These are phyloP conservation scores for Cyclotella choctawhatcheeana DNA, from an alignment of 108 stramenopile genomes.

Conservation along the genomic window DNA sequence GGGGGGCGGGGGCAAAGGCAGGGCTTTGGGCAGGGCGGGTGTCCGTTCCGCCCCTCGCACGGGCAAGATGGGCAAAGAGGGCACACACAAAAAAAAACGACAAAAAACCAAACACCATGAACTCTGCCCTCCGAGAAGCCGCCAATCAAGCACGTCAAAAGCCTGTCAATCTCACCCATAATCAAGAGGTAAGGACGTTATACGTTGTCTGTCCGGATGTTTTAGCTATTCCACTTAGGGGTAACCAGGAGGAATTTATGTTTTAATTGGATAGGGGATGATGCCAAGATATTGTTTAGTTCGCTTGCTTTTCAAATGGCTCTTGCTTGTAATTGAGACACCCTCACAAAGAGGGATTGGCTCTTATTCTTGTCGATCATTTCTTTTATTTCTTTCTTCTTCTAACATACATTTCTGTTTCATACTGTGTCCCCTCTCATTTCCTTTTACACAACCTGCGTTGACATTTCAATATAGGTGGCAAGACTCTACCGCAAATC, in stretches of 20 bases:
- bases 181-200: slow-evolving; percentile 70
- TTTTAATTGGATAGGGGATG: no score
- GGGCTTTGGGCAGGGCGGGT: no score
- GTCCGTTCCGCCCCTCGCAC: no score
- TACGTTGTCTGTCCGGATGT: background rate
- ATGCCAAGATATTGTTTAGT: no score
- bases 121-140: slow-evolving; percentile 72
- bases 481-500: slow-evolving; percentile 84
- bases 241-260: background rate
- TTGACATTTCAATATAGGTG: slow-evolving; percentile 48
- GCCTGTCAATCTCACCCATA: slow-evolving; percentile 69
- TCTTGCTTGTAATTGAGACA: no score
- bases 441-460: background rate
- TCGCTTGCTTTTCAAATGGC: no score
- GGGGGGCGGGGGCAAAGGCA: no score
- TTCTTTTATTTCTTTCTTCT: background rate
- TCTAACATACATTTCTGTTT: background rate
- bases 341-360: no score
- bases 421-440: no score
- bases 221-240: background rate
- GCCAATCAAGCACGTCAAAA: slow-evolving; percentile 77
- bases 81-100: background rate
- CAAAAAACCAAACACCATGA: slow-evolving; percentile 42
- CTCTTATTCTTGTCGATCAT: no score
- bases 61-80: no score